Conservation (phyloP, 768 basidiomycete species). For the Lentinula guzmanii region DNA sequence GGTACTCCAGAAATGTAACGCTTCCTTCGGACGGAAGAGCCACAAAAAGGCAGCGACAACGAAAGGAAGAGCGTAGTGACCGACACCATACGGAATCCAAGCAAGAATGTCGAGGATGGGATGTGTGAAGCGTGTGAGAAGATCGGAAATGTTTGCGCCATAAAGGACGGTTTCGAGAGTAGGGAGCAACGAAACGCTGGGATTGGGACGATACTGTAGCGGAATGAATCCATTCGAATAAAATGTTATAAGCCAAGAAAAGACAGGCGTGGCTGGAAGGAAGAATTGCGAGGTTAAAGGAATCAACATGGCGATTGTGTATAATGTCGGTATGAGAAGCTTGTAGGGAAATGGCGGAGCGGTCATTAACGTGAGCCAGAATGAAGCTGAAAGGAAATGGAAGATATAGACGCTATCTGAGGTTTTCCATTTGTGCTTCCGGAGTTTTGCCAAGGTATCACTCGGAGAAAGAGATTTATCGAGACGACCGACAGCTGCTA, state of each 20-base stretch:
- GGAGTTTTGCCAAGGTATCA: conserved; percentile 57
- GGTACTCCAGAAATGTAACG: conserved; percentile 77
- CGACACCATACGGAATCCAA: conserved; percentile 96
- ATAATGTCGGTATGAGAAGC: conserved; percentile 70
- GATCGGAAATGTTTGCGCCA: conserved; percentile 96
- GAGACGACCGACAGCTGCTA: conserved; percentile 58
- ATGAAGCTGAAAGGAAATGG: conserved; percentile 53
- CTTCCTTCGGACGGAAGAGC: conserved; percentile 81
- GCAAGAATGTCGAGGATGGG: conserved; percentile 88
- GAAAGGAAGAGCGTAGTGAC: conserved; percentile 86
- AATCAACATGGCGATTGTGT: conserved; percentile 61
- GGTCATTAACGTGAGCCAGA: conserved; percentile 74
- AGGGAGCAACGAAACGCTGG: conserved; percentile 90
- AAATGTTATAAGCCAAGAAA: conserved; percentile 81
- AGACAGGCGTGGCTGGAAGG: conserved; percentile 79
- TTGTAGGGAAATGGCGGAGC: conserved; percentile 67
- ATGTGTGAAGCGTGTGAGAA: conserved; percentile 92
- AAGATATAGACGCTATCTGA: conserved; percentile 61
- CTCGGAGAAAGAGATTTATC: conserved; percentile 74
- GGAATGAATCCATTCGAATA: conserved; percentile 88
- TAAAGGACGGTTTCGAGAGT: conserved; percentile 94
- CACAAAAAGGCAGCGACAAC: conserved; percentile 81
- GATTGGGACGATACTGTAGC: conserved; percentile 62
- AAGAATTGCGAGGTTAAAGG: conserved; percentile 91
- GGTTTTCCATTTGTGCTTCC: conserved; percentile 46